Base-by-base conservation (phyloP, 1,284 basidiomycete genomes). In the Albatrellus sp. region DNA sequence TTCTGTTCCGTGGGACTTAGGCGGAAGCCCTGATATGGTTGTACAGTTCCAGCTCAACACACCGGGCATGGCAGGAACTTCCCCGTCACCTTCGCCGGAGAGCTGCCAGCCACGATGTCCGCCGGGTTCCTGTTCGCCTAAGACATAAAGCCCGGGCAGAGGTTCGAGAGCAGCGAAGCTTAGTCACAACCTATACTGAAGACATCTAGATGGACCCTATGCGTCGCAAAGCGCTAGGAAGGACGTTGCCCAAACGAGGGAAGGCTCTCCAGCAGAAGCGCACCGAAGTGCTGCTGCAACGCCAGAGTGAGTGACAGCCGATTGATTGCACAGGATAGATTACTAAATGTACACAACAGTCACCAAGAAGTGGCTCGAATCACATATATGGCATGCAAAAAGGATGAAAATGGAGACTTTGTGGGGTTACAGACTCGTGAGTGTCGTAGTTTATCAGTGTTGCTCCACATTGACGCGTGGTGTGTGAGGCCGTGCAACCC, bases 341-440 rank as follows among this genome's bases (percentile, higher is more conserved):
- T 24, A n/a, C 30, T n/a, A 47, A 9, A 44, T 31, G 45, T 40
- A 48, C 52, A 39, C 30, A 37, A 17, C 47, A 90, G 89, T 67
- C 20, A 70, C 87, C 52, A 94, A 94, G 60, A 66, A 70, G 8
- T 96, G 92, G 92, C 73, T 97, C 0, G 89, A 91, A 56, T 92
- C 90, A 3, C 92, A 96, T 59, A 61, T 94, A 19, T 96, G 90
- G 86, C 92, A 96, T 56, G 84, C 91, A 1, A 96, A 94, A 61
- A 75, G 91, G 1, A 92, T 92, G 77, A 78, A 84, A 52, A 94
- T 96, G 92, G 72, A 80, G 51, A 80, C 80, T 52, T 70, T 87
- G 58, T 96, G 91, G 90, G 89, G 88, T 0, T 90, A 89, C 58
- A 71, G 88, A 53, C 66, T 97, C 40, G 89, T 87, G 32, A 13